Base-by-base conservation (phyloP, 257 asterid species). In the Jaltomata sinuosa region DNA sequence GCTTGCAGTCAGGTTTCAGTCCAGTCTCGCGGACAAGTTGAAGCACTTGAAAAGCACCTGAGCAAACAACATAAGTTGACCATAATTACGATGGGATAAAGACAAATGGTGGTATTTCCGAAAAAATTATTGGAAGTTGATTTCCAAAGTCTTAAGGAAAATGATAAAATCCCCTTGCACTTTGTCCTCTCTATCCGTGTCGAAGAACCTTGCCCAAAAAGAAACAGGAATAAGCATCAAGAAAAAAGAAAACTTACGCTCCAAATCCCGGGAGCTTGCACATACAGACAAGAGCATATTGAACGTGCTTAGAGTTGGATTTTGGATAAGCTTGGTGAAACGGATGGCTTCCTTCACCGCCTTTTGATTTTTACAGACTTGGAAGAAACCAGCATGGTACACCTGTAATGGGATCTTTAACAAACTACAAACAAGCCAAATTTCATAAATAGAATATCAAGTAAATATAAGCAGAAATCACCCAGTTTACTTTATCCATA, bases 241-340 rank as follows among this genome's bases (percentile, higher is more conserved):
- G 71, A 82, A 81, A 50, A n/a, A 62, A 53, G 85, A 85, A 82
- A 82, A 84, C 82, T 50, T 89, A 94, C 99, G 92, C 71, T 93
- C 96, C n/a, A 94, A 88, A 89, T 96, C 98, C 82, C 92, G 96
- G 53, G 97, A 91, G 85, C 90, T 89, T 31, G 98, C 94, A 54
- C 98, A 96, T 64, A 96, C 99, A 87, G 98, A 90, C 98, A 96
- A 93, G 86, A 96, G 98, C 98, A 94, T 91, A 87, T 94, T 96
- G 88, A 94, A 94, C 84, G 98, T 96, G 92, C 99, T 96, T 82
- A 94, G 86, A 79, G 98, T 93, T 88, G 98, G 98, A 88, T 93
- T 94, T 36, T 87, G 90, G 84, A 96, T 93, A 83, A 96, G 97
- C 87, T 89, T 90, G 83, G 92, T 90, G 91, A 96, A 96, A 84